A percentile compares a stretch with the other conserved stretches of the same genome.
phyloP scores from a whole-genome alignment of 805 yeast genomes.

The Jamesozyma jinghongensis region DNA sequence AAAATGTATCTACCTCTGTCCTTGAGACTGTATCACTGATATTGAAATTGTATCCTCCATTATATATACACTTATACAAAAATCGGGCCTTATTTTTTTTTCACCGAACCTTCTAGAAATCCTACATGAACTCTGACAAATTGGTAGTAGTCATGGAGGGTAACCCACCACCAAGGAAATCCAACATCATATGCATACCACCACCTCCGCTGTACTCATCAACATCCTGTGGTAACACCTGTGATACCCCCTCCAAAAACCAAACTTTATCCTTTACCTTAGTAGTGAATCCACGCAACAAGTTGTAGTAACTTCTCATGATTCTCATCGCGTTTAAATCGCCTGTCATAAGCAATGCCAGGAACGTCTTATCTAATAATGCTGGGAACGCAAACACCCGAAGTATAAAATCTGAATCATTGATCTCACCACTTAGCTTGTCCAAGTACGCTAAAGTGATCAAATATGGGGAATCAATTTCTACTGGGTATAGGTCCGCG shows the following conservation, averaged over 20 bases:
- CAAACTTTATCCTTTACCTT: constrained; percentile 87
- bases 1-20: too few species aligned
- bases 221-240: constrained; percentile 84
- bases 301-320: constrained; percentile 78
- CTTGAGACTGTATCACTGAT: too few species aligned
- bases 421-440: constrained; percentile 70
- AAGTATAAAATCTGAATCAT: constrained; percentile 77
- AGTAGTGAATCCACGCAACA: constrained; percentile 70
- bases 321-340: constrained; percentile 85
- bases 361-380: constrained; percentile 67
- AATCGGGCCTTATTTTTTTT: not conserved
- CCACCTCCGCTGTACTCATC: constrained; percentile 91
- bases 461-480: constrained; percentile 73
- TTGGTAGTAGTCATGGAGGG: constrained; percentile 41
- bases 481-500: constrained; percentile 79
- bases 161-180: constrained; percentile 65
- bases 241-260: constrained; percentile 88
- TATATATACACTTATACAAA: not conserved
- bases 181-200: constrained; percentile 88
- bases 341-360: constrained; percentile 71
- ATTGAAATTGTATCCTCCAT: too few species aligned
- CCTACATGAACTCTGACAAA: constrained; percentile 26
- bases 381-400: constrained; percentile 94
- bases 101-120: not conserved
- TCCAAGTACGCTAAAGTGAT: constrained; percentile 79